Conservation (phyloP, 768 basidiomycete species). For the Hypsizygus marmoreus region DNA sequence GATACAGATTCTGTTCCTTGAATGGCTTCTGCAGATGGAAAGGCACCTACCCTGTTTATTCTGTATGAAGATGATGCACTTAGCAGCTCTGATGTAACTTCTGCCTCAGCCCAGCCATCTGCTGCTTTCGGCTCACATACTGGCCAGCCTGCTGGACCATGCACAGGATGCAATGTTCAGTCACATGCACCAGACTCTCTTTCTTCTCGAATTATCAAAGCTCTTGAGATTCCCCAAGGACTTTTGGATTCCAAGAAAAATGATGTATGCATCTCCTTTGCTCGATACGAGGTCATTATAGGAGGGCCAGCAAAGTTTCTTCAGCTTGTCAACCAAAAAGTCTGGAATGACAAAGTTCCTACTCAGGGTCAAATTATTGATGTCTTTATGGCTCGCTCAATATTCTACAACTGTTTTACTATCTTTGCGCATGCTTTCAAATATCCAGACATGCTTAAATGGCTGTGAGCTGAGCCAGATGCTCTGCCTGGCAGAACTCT, state of each 20-base stretch:
- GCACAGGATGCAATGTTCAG: neutral
- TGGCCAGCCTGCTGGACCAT: neutral
- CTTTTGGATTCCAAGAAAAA: neutral
- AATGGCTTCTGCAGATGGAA: neutral
- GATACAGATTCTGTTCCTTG: conserved; percentile 3
- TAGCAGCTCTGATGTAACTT: neutral
- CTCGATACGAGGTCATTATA: neutral
- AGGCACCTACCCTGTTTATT: neutral
- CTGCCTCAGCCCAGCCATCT: too few species aligned
- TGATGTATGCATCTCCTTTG: neutral
- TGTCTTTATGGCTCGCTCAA: too few species aligned
- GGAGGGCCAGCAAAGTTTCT: too few species aligned
- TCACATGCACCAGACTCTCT: neutral
- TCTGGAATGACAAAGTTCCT: too few species aligned
- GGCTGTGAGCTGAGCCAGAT: too few species aligned
- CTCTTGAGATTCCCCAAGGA: neutral
- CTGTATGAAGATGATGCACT: neutral
- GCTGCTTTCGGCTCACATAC: neutral
- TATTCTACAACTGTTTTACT: too few species aligned
- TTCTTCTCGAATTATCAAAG: neutral
- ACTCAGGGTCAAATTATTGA: too few species aligned
- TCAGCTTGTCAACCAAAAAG: too few species aligned
- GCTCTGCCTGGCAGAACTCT: too few species aligned
- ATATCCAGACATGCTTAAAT: too few species aligned
- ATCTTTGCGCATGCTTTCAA: too few species aligned